Percentiles rank a stretch among this genome's conserved stretches.
These are phyloP conservation scores for Magnaporthiopsis rhizophila DNA, from an alignment of 2,329 filamentous ascomycete species.

Conservation along the genomic window DNA sequence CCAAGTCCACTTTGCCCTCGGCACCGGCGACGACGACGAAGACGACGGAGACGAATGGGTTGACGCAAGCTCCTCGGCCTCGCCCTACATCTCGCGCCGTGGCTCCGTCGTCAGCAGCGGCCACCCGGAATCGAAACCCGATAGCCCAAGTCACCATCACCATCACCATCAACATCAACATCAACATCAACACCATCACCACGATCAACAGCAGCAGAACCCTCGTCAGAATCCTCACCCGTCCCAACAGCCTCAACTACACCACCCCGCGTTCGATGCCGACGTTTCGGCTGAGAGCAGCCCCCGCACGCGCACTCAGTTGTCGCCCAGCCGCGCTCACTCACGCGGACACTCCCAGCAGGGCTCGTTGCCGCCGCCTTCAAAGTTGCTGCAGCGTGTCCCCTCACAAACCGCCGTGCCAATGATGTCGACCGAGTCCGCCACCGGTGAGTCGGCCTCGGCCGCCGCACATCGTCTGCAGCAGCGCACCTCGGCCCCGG, in stretches of 20 bases:
- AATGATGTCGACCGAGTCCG: conserved; percentile 55
- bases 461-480: conserved; percentile 19
- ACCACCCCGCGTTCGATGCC: background rate
- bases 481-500: conserved; percentile 6
- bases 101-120: conserved; percentile 42
- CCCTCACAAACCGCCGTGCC: conserved; percentile 54
- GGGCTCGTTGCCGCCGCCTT: conserved; percentile 23
- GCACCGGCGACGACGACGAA: conserved; percentile 29
- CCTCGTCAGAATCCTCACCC: background rate
- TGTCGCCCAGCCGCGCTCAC: background rate
- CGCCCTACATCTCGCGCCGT: conserved; percentile 46
- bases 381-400: conserved; percentile 46
- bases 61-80: conserved; percentile 56
- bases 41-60: conserved; percentile 55
- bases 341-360: background rate
- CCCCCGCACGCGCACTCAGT: background rate
- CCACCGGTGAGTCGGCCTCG: conserved; percentile 33
- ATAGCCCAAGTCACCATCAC: background rate
- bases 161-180: background rate
- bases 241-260: background rate
- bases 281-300: background rate
- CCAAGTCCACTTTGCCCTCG: conserved; percentile 57
- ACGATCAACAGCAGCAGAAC: background rate
- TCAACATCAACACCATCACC: background rate
- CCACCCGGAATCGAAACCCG: conserved; percentile 18